These are phyloP conservation scores for Endothia cerciana DNA, from an alignment of 2,329 filamentous ascomycete species.

Conservation along the genomic window DNA sequence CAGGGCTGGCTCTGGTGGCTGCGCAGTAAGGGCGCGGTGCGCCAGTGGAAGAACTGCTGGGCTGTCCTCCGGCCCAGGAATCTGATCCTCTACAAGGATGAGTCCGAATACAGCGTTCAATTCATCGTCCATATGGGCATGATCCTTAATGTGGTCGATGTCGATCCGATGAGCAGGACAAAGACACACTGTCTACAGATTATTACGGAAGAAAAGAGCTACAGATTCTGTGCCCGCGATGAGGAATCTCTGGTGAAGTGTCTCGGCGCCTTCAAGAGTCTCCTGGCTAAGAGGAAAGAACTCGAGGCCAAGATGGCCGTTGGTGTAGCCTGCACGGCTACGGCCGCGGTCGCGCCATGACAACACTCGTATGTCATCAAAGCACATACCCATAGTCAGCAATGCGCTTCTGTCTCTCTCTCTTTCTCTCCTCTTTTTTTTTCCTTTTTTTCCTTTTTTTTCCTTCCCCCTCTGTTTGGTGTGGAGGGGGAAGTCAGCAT, in stretches of 20 bases:
- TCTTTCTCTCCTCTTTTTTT: neutral
- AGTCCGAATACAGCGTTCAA: conserved; percentile 84
- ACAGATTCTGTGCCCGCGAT: conserved; percentile 74
- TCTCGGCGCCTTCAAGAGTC: conserved; percentile 88
- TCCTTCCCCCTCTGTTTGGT: conserved; percentile 7
- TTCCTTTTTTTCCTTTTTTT: conserved; percentile 12
- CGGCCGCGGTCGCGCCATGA: conserved; percentile 21
- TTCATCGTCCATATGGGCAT: conserved; percentile 78
- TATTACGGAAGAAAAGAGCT: conserved; percentile 89
- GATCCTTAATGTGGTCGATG: conserved; percentile 89
- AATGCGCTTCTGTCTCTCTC: neutral
- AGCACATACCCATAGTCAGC: conserved; percentile 17
- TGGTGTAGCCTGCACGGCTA: conserved; percentile 29
- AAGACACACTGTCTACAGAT: conserved; percentile 89
- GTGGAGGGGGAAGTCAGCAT: neutral
- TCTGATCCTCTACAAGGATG: conserved; percentile 90
- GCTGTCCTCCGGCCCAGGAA: conserved; percentile 84
- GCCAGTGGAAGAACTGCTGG: conserved; percentile 96
- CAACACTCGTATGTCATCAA: neutral
- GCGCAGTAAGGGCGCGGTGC: conserved; percentile 79
- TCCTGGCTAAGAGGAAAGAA: conserved; percentile 72
- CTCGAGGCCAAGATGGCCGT: conserved; percentile 55
- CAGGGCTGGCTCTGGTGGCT: conserved; percentile 89
- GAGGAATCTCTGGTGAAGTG: conserved; percentile 85
- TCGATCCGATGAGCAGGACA: conserved; percentile 82